Evolutionary conservation across 139 green algal species (phyloP).

Genomic region (Coelastrella sp.): DNA sequence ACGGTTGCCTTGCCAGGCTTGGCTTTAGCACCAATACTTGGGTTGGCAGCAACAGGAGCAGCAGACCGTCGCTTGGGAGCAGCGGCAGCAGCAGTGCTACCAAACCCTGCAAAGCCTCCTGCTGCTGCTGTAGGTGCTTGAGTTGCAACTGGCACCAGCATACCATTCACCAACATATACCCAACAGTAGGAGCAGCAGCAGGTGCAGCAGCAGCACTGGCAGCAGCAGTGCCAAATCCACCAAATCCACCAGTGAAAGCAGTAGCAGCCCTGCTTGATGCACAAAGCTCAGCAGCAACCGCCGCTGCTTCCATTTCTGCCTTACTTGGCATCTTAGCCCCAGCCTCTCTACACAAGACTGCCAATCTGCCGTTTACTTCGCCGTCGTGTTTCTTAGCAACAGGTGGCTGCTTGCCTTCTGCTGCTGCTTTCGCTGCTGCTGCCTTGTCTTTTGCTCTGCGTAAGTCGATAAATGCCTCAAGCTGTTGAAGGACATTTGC

Average conservation of each 20-base stretch:
- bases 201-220: not conserved
- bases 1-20: not conserved
- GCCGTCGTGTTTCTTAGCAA: not conserved
- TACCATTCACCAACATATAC: slow-evolving; percentile 37
- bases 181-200: slow-evolving; percentile 14
- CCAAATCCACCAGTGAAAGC: not conserved
- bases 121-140: not conserved
- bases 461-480: not conserved
- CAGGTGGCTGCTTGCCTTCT: not conserved
- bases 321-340: not conserved
- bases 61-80: too few species aligned
- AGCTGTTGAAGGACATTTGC: not conserved
- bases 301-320: not conserved
- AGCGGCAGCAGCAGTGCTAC: not conserved
- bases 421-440: slow-evolving; percentile 16
- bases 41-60: not conserved
- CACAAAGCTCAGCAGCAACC: not conserved
- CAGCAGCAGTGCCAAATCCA: not conserved
- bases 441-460: not conserved
- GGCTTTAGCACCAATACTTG: not conserved
- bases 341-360: not conserved
- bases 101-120: not conserved
- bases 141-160: slow-evolving; percentile 34
- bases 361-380: slow-evolving; percentile 32
- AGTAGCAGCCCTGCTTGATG: not conserved